A percentile compares a stretch with the other conserved stretches of the same genome.
These are phyloP conservation scores for Penicillium dipodomyicola DNA, from an alignment of 495 filamentous ascomycete species.

Conservation along the genomic window DNA sequence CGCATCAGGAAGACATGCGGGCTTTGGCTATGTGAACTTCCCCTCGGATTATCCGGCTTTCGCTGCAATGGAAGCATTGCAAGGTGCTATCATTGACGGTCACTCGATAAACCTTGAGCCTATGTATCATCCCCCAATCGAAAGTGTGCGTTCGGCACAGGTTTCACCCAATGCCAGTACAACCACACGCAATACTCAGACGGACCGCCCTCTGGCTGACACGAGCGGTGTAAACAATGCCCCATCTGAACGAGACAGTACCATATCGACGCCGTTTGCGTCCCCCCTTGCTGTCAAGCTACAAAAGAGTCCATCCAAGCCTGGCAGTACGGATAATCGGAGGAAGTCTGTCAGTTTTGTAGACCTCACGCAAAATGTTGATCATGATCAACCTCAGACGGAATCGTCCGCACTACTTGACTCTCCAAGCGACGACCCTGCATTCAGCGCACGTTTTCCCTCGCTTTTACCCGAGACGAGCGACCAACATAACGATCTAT, in stretches of 20 bases:
- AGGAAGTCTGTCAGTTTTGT: conserved; percentile 24
- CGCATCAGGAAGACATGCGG: conserved; percentile 78
- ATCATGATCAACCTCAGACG: neutral
- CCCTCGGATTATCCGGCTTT: conserved; percentile 72
- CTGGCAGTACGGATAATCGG: conserved; percentile 8
- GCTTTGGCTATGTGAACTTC: conserved; percentile 90
- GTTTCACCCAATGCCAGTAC: neutral
- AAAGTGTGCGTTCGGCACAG: conserved; percentile 14
- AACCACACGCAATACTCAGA: neutral
- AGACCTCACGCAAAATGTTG: conserved; percentile 1
- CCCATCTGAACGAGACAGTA: neutral
- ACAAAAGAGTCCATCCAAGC: neutral
- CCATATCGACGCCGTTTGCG: neutral
- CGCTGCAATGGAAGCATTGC: conserved; percentile 67
- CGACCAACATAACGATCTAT: conserved; percentile 1
- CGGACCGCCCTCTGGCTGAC: neutral
- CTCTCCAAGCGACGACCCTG: conserved; percentile 20
- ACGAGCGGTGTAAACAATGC: neutral
- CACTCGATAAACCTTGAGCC: conserved; percentile 88
- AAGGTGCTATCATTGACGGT: conserved; percentile 73
- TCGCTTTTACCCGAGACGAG: conserved; percentile 27
- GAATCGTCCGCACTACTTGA: conserved; percentile 21
- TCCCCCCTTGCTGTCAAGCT: neutral
- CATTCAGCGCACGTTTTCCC: conserved; percentile 31
- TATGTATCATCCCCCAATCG: conserved; percentile 46